These are phyloP conservation scores for Hymenoscyphus scutula DNA, from an alignment of 2,329 filamentous ascomycete genomes.

Conservation along the genomic window DNA sequence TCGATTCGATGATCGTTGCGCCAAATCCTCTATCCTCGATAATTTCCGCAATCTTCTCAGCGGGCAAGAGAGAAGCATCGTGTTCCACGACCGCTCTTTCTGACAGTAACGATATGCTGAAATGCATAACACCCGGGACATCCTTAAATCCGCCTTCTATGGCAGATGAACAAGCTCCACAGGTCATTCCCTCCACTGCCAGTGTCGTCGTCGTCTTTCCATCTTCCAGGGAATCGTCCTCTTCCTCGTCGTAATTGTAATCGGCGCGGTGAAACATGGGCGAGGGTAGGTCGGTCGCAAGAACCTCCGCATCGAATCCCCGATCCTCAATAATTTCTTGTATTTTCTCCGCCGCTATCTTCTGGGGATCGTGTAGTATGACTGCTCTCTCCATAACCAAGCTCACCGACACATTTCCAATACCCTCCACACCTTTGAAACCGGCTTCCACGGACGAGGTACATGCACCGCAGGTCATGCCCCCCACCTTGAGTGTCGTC, in stretches of 20 bases:
- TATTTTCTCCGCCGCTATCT: constrained; percentile 71
- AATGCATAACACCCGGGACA: constrained; percentile 67
- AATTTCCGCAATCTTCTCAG: constrained; percentile 54
- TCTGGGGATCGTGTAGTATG: constrained; percentile 77
- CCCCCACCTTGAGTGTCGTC: constrained; percentile 85
- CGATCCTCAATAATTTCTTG: constrained; percentile 86
- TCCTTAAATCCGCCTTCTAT: constrained; percentile 78
- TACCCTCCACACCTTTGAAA: constrained; percentile 77
- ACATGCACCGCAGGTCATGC: constrained; percentile 91
- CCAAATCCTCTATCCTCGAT: constrained; percentile 76
- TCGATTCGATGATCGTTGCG: constrained; percentile 73
- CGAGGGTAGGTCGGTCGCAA: constrained; percentile 73
- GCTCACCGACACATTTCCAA: constrained; percentile 85
- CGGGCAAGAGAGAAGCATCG: constrained; percentile 54
- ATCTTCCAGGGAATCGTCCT: constrained; percentile 33
- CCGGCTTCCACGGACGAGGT: constrained; percentile 93
- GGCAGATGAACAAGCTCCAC: constrained; percentile 83
- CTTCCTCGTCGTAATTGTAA: constrained; percentile 36
- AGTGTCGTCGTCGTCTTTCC: constrained; percentile 67
- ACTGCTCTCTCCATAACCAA: constrained; percentile 96
- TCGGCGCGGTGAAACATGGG: constrained; percentile 42
- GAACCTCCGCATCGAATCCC: constrained; percentile 86
- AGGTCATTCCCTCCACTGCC: constrained; percentile 85
- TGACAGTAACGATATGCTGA: constrained; percentile 80
- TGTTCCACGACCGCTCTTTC: constrained; percentile 85